phyloP scores from a whole-genome alignment of 768 basidiomycete genomes.

The Harrya chromipes region DNA sequence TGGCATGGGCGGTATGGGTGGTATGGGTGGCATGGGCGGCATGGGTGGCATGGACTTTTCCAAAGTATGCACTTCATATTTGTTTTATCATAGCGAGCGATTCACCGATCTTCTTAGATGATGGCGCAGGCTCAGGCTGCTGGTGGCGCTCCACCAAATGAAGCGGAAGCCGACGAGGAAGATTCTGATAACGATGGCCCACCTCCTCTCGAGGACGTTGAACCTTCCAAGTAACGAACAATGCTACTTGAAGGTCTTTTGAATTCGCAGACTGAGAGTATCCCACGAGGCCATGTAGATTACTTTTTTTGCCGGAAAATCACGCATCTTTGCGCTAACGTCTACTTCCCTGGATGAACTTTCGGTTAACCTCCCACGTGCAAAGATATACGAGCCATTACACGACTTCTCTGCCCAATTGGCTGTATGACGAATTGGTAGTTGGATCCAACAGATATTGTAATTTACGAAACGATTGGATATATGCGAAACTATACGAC shows the following conservation, averaged over 20 bases:
- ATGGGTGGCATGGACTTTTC: conserved; percentile 55
- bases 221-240: conserved; percentile 25
- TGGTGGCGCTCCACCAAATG: conserved; percentile 1
- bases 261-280: neutral
- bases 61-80: conserved; percentile 39
- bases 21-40: no score
- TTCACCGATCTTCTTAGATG: conserved; percentile 31
- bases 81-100: conserved; percentile 2
- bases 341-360: neutral
- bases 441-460: neutral
- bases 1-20: conserved; percentile 41
- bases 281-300: conserved; percentile 16
- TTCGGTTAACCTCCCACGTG: neutral
- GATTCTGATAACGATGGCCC: conserved; percentile 60
- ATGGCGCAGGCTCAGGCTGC: conserved; percentile 37
- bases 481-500: no score
- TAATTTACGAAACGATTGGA: no score
- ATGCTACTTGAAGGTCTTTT: neutral
- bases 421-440: neutral
- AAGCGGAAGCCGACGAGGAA: conserved; percentile 25
- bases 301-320: conserved; percentile 6
- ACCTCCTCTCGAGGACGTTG: conserved; percentile 76
- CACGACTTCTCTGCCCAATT: no score
- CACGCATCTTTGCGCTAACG: neutral
- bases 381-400: no score